A percentile compares a stretch with the other conserved stretches of the same genome.
Evolutionary conservation across 2,329 filamentous ascomycete genomes (phyloP).

Genomic region (Clonostachys rhizophaga): DNA sequence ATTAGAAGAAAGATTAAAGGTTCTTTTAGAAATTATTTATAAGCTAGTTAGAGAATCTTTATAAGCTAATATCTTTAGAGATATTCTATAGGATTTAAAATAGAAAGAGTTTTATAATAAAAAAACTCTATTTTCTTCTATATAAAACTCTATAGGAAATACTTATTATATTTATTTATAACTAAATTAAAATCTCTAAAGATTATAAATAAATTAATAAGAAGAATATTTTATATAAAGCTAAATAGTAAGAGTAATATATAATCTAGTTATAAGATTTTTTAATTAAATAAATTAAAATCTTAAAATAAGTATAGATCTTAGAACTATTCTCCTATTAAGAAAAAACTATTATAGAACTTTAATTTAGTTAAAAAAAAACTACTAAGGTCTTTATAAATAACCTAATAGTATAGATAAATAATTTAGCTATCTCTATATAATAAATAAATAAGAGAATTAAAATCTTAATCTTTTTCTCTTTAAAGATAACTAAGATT

Average conservation of each 20-base stretch:
- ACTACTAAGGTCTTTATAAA: neutral
- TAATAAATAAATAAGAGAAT: neutral
- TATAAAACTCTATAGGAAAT: neutral
- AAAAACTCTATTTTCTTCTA: too few relatives aligned
- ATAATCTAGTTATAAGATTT: neutral
- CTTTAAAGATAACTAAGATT: neutral
- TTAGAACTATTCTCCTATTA: neutral
- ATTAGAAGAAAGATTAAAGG: too few relatives aligned
- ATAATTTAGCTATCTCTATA: neutral
- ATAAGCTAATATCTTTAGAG: too few relatives aligned
- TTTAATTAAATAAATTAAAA: neutral
- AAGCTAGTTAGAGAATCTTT: too few relatives aligned
- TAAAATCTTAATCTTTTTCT: neutral
- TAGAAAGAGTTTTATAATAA: too few relatives aligned
- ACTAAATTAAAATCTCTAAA: neutral
- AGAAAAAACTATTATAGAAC: neutral
- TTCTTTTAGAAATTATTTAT: too few relatives aligned
- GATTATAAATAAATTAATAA: neutral
- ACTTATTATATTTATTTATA: neutral
- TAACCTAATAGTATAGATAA: neutral
- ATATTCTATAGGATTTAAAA: too few relatives aligned
- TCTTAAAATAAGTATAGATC: neutral
- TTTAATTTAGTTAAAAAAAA: neutral
- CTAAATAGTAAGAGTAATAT: neutral
- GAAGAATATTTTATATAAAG: neutral